Base-by-base conservation (phyloP, 2,329 filamentous ascomycete species). In the Colletotrichum incanum region DNA sequence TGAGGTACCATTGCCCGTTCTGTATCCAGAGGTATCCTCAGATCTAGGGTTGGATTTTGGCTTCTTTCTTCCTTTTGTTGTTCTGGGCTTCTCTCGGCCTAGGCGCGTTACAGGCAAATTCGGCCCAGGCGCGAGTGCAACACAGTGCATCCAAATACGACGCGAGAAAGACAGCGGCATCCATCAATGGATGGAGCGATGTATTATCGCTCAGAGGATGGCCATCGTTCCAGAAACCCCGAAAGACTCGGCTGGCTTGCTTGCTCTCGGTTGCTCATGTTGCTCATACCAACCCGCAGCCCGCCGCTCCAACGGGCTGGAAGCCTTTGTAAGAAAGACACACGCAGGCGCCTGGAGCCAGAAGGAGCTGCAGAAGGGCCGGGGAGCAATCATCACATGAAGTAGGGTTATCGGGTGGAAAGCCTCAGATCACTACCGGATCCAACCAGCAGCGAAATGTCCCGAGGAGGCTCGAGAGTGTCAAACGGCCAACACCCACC, bases 41-140 rank as follows among this genome's bases (percentile, higher is more conserved):
- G 20, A 26, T 28, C 47, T 20, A 26, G 23, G 20, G 60, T 18
- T 49, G 47, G 47, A 4, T 31, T 31, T 31, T 31, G 28, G 28
- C 5, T 26, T 54, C 20, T 20, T 8, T n/a, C 50, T 20, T 31
- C 28, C 3, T 20, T 34, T 60, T 60, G n/a, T 59, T 43, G 12
- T 28, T 41, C 45, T 26, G 50, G 31, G 59, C 64, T 58, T 34
- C 23, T 62, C 41, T 56, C 26, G 62, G 41, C 56, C 56, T 58
- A 56, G 56, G 56, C 41, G 63, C 50, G 68, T 67, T 67, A 71
- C 68, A 71, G 49, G 63, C 49, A 67, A 62, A 67, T 56, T 43
- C 39, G 28, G 26, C 37, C 31, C 49, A 67, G 63, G 56, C n/a
- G 41, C n/a, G 65, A 54, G 67, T 68, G 52, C 52, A 68, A 64